phyloP scores from a whole-genome alignment of 306 rosid species.

The Quercus robur region DNA sequence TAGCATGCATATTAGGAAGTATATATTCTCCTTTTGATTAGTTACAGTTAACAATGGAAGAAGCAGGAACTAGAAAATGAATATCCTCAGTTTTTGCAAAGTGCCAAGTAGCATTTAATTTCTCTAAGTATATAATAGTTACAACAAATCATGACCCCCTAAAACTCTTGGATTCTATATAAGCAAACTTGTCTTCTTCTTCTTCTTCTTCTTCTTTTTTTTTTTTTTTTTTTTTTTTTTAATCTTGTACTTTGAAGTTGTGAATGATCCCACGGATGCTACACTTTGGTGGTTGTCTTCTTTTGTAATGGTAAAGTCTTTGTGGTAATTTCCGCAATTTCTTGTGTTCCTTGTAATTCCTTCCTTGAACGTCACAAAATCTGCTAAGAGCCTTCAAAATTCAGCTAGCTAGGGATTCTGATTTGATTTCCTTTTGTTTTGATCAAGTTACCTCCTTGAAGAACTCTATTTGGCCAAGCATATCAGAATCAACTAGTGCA shows the following conservation, averaged over 20 bases:
- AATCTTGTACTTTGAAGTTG: neutral
- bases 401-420: too few relatives aligned
- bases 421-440: too few relatives aligned
- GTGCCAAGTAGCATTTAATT: neutral
- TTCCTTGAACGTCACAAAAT: too few relatives aligned
- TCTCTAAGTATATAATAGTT: neutral
- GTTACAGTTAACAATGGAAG: constrained; percentile 3
- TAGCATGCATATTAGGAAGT: neutral
- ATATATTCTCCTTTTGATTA: constrained; percentile 13
- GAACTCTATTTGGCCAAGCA: too few relatives aligned
- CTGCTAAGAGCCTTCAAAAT: too few relatives aligned
- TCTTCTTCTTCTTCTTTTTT: too few relatives aligned
- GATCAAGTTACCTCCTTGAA: too few relatives aligned
- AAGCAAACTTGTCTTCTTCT: neutral
- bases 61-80: constrained; percentile 13
- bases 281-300: neutral
- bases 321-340: too few relatives aligned
- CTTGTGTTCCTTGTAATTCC: too few relatives aligned
- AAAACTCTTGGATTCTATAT: neutral
- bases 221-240: neutral
- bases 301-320: neutral
- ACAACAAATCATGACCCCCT: neutral
- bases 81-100: neutral
- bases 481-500: too few relatives aligned
- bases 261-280: neutral